A percentile compares a stretch with the other conserved stretches of the same genome.
Evolutionary conservation across 1,284 basidiomycete species (phyloP).

Genomic region (Ganoderma sinense): DNA sequence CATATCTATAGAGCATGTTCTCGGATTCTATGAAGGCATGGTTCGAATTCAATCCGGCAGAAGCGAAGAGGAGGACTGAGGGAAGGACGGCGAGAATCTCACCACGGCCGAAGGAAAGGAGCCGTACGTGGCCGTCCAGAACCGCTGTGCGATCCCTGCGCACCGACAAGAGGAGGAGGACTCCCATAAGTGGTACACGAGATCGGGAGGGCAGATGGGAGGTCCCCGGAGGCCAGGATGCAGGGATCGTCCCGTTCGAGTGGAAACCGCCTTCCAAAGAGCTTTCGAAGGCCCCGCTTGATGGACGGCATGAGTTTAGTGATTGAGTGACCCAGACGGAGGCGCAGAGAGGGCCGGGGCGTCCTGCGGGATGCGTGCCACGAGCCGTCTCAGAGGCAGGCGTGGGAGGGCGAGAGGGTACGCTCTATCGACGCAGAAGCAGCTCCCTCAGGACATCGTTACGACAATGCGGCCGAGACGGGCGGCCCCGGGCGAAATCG

Average conservation of each 20-base stretch:
- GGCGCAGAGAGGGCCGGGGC: conserved; percentile 3
- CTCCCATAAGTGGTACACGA: background rate
- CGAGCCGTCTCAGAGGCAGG: conserved; percentile 8
- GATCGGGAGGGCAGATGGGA: conserved; percentile 16
- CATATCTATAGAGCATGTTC: conserved; percentile 8
- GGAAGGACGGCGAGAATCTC: conserved; percentile 20
- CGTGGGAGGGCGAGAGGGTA: conserved; percentile 12
- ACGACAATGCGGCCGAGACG: conserved; percentile 5
- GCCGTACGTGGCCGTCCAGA: background rate
- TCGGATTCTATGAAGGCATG: conserved; percentile 9
- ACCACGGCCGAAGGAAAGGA: conserved; percentile 13
- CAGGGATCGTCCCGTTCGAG: conserved; percentile 24
- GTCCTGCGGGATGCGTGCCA: conserved; percentile 8
- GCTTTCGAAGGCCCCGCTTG: conserved; percentile 12
- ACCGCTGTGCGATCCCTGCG: conserved; percentile 3
- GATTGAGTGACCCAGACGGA: conserved; percentile 1
- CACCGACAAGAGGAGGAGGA: background rate
- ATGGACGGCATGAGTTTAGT: conserved; percentile 7
- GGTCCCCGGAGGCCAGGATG: conserved; percentile 20
- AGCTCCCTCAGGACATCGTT: background rate
- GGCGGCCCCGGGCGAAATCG: conserved; percentile 7
- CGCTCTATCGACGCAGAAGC: conserved; percentile 11
- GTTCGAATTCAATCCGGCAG: conserved; percentile 9
- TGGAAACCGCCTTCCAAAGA: conserved; percentile 7
- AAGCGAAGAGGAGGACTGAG: conserved; percentile 3